Base-by-base conservation (phyloP, 345 rosid genomes). In the Atalantia buxifolia region DNA sequence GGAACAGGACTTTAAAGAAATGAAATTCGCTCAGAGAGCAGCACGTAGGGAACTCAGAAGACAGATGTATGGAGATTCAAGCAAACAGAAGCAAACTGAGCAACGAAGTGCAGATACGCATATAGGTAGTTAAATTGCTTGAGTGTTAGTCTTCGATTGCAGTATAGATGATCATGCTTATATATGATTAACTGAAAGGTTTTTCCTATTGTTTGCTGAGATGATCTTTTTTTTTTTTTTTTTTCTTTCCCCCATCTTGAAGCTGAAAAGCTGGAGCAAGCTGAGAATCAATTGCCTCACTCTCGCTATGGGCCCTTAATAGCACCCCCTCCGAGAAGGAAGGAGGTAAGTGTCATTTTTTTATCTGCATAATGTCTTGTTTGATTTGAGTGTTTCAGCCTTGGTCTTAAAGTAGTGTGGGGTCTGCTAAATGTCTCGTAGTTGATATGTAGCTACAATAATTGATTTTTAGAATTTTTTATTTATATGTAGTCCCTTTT, bases 231-330 rank as follows among this genome's bases (percentile, higher is more conserved):
- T 78, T n/a, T n/a, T n/a, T n/a, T n/a, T n/a, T n/a, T n/a, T 42
- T 2, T 42, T 10, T 42, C 1, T 2, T 3, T 12, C 16, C 7
- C 4, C 4, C 13, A 45, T 45, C 60, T 63, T 89, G 76, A 86
- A 96, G 99, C 99, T 86, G 99, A 96, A 87, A 96, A 96, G 88
- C 89, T 96, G 79, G 99, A 96, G 84, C 99, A 94, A 80, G 98
- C 98, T 1, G 99, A 96, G 86, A 92, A 85, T 81, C 99, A 96
- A 56, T 81, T 96, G 76, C 87, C 95, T 77, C 98, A 97, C 84
- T 80, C 97, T 70, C 90, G 98, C 70, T 87, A 88, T 40, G 96
- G 98, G 76, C 93, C 95, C 30, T 80, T 85, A 68, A 86, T 92
- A 69, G 82, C 94, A 61, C 88, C 91, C 59, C 80, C 86, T 74